Conservation (phyloP, 225 moss, liverwort and hornwort genomes). For the Antitrichia curtipendula region DNA sequence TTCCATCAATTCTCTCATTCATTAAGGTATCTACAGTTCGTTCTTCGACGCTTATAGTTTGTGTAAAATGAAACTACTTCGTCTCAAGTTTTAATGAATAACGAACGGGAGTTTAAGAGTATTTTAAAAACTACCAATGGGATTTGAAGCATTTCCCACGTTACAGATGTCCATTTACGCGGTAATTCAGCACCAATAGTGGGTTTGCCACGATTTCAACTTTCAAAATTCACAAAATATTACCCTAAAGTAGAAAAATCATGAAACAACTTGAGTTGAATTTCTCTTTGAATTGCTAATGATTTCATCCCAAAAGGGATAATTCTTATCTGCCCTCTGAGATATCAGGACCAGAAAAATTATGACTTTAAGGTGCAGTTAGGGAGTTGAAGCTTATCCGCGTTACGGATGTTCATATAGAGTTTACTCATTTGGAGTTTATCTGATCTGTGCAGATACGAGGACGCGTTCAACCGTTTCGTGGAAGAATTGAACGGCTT, state of each 20-base stretch:
- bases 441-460: conserved; percentile 37
- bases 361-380: not conserved
- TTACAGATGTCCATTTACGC: not conserved
- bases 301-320: not conserved
- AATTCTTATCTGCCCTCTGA: not conserved
- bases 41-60: not conserved
- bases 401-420: not conserved
- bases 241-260: not conserved
- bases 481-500: conserved; percentile 78
- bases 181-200: not conserved
- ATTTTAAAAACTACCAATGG: not conserved
- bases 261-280: not conserved
- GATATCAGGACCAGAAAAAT: not conserved
- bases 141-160: not conserved
- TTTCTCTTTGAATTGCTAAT: not conserved
- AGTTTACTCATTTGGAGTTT: not conserved
- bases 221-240: not conserved
- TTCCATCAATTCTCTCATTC: not conserved
- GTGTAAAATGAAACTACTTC: not conserved
- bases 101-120: not conserved
- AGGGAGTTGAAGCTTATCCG: not conserved
- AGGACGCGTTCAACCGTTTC: conserved; percentile 93
- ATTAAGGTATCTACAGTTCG: not conserved
- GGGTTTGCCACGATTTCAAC: not conserved
- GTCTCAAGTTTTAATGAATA: not conserved